phyloP scores from a whole-genome alignment of 768 basidiomycete genomes.

The Arthromyces matolae region DNA sequence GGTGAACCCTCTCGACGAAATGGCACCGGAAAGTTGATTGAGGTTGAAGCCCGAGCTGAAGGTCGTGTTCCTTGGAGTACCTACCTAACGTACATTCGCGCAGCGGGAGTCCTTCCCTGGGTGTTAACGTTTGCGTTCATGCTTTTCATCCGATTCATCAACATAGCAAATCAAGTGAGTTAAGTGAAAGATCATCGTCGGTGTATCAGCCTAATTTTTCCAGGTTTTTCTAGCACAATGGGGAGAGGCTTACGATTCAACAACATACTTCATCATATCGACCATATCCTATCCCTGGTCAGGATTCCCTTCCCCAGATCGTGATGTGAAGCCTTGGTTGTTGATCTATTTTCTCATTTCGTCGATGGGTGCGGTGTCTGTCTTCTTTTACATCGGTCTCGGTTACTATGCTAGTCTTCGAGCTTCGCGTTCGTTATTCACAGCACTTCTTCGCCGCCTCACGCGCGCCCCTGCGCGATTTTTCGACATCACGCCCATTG shows the following conservation, averaged over 20 bases:
- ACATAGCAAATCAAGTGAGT: conserved; percentile 54
- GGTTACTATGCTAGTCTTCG: conserved; percentile 69
- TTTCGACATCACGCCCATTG: conserved; percentile 73
- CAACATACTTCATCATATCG: conserved; percentile 12
- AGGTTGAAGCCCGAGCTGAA: conserved; percentile 62
- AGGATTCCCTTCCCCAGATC: conserved; percentile 53
- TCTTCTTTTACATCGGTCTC: conserved; percentile 52
- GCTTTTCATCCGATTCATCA: conserved; percentile 51
- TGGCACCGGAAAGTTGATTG: conserved; percentile 51
- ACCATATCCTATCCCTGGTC: conserved; percentile 40
- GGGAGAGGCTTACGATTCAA: conserved; percentile 60
- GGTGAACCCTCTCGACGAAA: conserved; percentile 1
- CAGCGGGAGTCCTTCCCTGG: conserved; percentile 57
- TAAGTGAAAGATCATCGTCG: neutral
- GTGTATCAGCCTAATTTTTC: neutral
- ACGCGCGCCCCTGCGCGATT: conserved; percentile 64
- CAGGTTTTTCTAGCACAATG: conserved; percentile 66
- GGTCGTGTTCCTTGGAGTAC: conserved; percentile 57
- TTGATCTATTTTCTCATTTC: conserved; percentile 62
- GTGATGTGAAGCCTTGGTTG: conserved; percentile 63
- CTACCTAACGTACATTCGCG: conserved; percentile 60
- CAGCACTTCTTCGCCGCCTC: conserved; percentile 47
- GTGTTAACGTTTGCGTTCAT: conserved; percentile 47
- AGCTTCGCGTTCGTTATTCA: conserved; percentile 61
- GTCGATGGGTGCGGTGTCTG: conserved; percentile 48